phyloP scores from a whole-genome alignment of 257 asterid genomes.

The Eustoma russellianum region DNA sequence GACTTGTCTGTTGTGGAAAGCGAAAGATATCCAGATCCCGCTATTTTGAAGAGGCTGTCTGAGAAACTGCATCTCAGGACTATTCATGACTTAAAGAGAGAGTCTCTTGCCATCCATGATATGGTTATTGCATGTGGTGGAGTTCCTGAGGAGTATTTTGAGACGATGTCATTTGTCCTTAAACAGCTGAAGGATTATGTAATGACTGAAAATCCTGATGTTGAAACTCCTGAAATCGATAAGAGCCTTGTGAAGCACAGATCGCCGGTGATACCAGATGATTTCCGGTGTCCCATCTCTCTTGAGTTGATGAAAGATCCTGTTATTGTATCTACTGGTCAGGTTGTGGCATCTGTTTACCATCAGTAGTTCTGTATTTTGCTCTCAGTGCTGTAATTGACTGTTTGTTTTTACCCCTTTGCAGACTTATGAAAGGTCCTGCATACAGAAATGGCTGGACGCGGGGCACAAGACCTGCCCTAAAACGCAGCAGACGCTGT shows the following conservation, averaged over 20 bases:
- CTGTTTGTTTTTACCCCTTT: constrained; percentile 9
- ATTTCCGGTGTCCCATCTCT: constrained; percentile 94
- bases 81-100: constrained; percentile 57
- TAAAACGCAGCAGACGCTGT: constrained; percentile 79
- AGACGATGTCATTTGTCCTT: constrained; percentile 64
- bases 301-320: constrained; percentile 99
- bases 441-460: constrained; percentile 93
- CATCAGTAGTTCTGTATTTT: constrained; percentile 7
- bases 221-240: constrained; percentile 49
- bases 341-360: constrained; percentile 37
- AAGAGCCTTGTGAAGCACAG: constrained; percentile 56
- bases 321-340: constrained; percentile 96
- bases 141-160: constrained; percentile 65
- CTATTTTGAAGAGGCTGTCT: constrained; percentile 61
- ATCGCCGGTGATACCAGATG: constrained; percentile 91
- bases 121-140: constrained; percentile 79
- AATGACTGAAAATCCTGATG: constrained; percentile 42
- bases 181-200: constrained; percentile 67
- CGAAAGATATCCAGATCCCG: constrained; percentile 62
- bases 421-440: constrained; percentile 90
- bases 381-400: background rate
- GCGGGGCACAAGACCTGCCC: constrained; percentile 98
- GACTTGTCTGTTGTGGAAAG: constrained; percentile 76
- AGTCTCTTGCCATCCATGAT: constrained; percentile 70
- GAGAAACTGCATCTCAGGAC: constrained; percentile 79